A percentile compares a stretch with the other conserved stretches of the same genome.
phyloP scores from a whole-genome alignment of 164 flowering plant genomes.

The Aristolochia contorta region DNA sequence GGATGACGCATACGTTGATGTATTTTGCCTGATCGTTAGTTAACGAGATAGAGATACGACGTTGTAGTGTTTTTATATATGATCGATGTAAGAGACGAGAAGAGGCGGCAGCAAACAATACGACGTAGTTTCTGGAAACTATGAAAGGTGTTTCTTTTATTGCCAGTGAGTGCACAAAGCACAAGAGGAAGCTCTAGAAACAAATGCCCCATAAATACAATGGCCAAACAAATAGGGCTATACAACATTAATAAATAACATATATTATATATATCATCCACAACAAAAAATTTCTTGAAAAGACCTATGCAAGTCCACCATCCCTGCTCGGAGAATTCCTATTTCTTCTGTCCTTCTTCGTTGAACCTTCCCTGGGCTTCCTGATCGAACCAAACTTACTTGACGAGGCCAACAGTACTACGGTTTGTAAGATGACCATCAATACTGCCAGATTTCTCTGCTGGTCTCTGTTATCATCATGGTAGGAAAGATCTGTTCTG shows the following conservation, averaged over 20 bases:
- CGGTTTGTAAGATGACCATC: background rate
- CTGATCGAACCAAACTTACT: background rate
- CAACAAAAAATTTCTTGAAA: background rate
- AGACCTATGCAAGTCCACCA: background rate
- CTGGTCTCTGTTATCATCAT: background rate
- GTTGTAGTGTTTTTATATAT: too few species aligned
- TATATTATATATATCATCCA: too few species aligned
- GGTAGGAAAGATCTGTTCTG: background rate
- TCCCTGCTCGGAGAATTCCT: background rate
- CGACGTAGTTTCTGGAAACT: background rate
- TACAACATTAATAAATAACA: background rate
- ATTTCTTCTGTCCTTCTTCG: background rate
- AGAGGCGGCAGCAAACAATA: too few species aligned
- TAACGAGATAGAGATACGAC: too few species aligned
- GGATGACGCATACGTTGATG: too few species aligned
- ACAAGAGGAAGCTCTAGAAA: slow-evolving; percentile 1
- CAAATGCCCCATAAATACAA: slow-evolving; percentile 1
- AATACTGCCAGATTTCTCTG: too few species aligned
- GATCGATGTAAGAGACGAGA: too few species aligned
- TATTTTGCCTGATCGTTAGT: too few species aligned
- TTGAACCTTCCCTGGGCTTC: background rate
- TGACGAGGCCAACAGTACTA: background rate
- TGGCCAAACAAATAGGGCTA: background rate
- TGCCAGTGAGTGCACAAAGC: slow-evolving; percentile 1
- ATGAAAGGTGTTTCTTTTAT: background rate